Evolutionary conservation across 2,329 filamentous ascomycete species (phyloP).

Genomic region (Thermothelomyces thermophilus): DNA sequence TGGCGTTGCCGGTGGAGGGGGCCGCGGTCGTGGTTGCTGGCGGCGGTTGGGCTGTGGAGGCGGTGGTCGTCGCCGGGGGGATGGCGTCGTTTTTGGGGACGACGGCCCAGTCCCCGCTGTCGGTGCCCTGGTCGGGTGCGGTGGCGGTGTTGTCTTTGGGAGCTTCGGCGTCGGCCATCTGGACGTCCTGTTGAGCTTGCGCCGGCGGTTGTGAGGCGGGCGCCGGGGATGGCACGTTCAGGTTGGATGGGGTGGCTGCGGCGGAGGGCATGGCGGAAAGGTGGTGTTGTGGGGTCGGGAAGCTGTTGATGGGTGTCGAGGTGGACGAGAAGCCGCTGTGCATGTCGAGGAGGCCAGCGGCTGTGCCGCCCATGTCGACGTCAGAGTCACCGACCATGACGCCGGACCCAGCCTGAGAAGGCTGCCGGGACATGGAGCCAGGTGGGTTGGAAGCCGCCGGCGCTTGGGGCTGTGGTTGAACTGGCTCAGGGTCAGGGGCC

Average conservation of each 20-base stretch:
- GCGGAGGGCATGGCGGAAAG: conserved; percentile 51
- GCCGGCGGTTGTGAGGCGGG: conserved; percentile 33
- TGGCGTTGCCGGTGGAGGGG: neutral
- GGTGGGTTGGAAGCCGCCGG: conserved; percentile 16
- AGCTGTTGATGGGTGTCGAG: conserved; percentile 55
- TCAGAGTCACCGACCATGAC: conserved; percentile 54
- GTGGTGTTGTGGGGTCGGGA: conserved; percentile 55
- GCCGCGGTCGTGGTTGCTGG: conserved; percentile 1
- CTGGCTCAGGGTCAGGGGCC: conserved; percentile 33
- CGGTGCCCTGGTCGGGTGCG: conserved; percentile 44
- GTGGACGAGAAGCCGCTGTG: conserved; percentile 54
- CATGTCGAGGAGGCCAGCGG: conserved; percentile 61
- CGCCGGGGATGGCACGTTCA: conserved; percentile 42
- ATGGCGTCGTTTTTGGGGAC: conserved; percentile 52
- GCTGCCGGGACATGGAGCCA: conserved; percentile 43
- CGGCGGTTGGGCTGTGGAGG: conserved; percentile 14
- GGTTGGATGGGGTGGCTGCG: conserved; percentile 49
- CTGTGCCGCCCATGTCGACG: conserved; percentile 59
- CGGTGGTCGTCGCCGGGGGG: conserved; percentile 15
- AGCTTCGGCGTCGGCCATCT: conserved; percentile 44
- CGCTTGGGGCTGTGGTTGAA: conserved; percentile 29
- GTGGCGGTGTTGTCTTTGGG: conserved; percentile 29
- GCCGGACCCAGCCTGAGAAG: conserved; percentile 49
- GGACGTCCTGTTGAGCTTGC: conserved; percentile 30
- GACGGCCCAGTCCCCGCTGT: conserved; percentile 66